Percentiles rank a stretch among this genome's conserved stretches.
Conservation (phyloP, 371 early-diverging fungal genomes). For the Mortierella sp. region DNA sequence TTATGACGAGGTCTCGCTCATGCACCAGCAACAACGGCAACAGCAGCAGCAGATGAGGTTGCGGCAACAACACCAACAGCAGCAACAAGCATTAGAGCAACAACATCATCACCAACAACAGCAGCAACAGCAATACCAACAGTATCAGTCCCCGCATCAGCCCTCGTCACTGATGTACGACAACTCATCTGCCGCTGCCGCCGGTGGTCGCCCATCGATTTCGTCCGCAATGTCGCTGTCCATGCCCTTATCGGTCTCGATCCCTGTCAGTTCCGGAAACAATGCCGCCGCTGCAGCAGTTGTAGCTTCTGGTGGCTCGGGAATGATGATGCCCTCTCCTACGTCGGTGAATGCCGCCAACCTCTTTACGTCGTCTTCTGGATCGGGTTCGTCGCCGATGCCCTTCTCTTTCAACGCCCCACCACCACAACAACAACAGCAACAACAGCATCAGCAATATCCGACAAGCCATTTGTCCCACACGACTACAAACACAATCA, state of each 20-base stretch:
- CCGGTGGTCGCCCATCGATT: conserved; percentile 28
- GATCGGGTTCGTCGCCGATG: conserved; percentile 13
- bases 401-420: conserved; percentile 21
- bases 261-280: conserved; percentile 19
- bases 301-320: conserved; percentile 5
- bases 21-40: conserved; percentile 29
- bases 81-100: conserved; percentile 17
- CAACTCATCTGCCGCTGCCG: conserved; percentile 15
- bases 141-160: conserved; percentile 39
- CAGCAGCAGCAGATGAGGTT: conserved; percentile 30
- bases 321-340: conserved; percentile 30
- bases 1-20: conserved; percentile 24
- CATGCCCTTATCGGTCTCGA: conserved; percentile 39
- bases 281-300: background rate
- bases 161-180: conserved; percentile 39
- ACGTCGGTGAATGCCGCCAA: conserved; percentile 12
- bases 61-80: conserved; percentile 13
- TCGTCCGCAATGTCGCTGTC: conserved; percentile 44
- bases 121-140: conserved; percentile 41
- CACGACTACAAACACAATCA: background rate
- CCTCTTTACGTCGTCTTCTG: background rate
- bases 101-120: conserved; percentile 13
- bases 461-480: conserved; percentile 1
- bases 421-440: conserved; percentile 5
- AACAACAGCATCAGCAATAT: no score